Percentiles rank a stretch among this genome's conserved stretches.
phyloP scores from a whole-genome alignment of 257 asterid species.

The Jaltomata sinuosa region DNA sequence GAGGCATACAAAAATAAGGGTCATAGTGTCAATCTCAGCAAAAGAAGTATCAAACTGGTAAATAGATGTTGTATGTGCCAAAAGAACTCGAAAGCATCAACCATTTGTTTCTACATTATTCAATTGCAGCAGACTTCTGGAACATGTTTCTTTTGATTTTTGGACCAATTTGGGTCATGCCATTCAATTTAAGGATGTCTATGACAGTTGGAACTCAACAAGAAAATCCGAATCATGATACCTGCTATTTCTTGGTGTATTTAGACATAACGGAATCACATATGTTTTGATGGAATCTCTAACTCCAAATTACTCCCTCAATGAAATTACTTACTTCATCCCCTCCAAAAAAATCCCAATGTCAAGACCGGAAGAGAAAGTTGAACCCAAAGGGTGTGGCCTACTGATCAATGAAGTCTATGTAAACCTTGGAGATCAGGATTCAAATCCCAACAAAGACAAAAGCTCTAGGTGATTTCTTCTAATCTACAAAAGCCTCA shows the following conservation, averaged over 20 bases:
- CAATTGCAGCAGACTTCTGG: not conserved
- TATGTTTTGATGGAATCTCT: too few relatives aligned
- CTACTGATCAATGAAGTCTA: not conserved
- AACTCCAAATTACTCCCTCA: too few relatives aligned
- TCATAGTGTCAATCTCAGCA: not conserved
- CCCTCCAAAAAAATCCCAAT: not conserved
- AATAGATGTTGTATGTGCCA: not conserved
- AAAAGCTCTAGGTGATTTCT: not conserved
- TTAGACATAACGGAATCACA: too few relatives aligned
- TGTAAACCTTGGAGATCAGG: not conserved
- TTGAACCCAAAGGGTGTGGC: not conserved
- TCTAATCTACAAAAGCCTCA: not conserved
- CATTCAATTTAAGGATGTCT: not conserved
- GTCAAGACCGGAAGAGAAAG: not conserved
- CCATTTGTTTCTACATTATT: not conserved
- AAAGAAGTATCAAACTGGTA: not conserved
- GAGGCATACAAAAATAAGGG: not conserved
- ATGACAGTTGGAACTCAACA: not conserved
- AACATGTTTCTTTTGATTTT: not conserved
- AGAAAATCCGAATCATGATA: too few relatives aligned
- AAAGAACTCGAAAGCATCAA: not conserved
- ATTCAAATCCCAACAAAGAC: not conserved
- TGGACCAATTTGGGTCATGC: not conserved
- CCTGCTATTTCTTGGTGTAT: too few relatives aligned
- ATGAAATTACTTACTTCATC: too few relatives aligned